A percentile compares a stretch with the other conserved stretches of the same genome.
Conservation (phyloP, 495 filamentous ascomycete species). For the Penicillium crystallinum region DNA sequence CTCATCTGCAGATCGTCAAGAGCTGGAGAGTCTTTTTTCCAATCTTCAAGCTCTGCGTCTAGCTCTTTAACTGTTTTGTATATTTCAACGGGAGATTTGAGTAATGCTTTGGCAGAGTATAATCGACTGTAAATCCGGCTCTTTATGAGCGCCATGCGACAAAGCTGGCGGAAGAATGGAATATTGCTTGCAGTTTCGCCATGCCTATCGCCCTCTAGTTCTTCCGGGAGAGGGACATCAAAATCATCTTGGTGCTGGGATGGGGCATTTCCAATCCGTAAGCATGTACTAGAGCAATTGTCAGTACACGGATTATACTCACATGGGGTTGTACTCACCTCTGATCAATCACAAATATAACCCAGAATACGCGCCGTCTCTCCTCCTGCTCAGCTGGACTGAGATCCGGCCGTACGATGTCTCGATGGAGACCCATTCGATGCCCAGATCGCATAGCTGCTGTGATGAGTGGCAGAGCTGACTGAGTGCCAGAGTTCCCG, state of each 20-base stretch:
- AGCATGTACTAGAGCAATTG: conserved; percentile 55
- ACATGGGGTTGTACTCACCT: conserved; percentile 46
- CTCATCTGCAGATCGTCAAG: conserved; percentile 77
- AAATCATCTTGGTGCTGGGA: conserved; percentile 94
- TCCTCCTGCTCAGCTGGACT: conserved; percentile 83
- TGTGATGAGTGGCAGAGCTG: conserved; percentile 81
- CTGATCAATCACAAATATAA: conserved; percentile 90
- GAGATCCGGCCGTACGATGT: conserved; percentile 76
- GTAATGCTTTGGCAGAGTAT: conserved; percentile 80
- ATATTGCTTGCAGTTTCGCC: conserved; percentile 67
- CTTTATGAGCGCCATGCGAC: conserved; percentile 80
- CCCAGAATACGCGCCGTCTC: conserved; percentile 94
- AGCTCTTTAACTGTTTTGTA: conserved; percentile 85
- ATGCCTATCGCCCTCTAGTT: conserved; percentile 67
- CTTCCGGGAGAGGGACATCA: conserved; percentile 85
- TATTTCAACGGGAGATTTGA: conserved; percentile 77
- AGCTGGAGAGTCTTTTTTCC: conserved; percentile 74
- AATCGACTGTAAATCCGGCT: conserved; percentile 85
- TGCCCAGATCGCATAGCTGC: conserved; percentile 86
- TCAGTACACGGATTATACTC: neutral
- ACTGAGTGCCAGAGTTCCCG: conserved; percentile 90
- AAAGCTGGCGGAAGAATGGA: conserved; percentile 85
- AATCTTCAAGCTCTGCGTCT: conserved; percentile 79
- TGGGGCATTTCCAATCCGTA: conserved; percentile 81
- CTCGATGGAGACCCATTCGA: conserved; percentile 92